Base-by-base conservation (phyloP, 129 eudicot genomes). In the Artemisia argyi region DNA sequence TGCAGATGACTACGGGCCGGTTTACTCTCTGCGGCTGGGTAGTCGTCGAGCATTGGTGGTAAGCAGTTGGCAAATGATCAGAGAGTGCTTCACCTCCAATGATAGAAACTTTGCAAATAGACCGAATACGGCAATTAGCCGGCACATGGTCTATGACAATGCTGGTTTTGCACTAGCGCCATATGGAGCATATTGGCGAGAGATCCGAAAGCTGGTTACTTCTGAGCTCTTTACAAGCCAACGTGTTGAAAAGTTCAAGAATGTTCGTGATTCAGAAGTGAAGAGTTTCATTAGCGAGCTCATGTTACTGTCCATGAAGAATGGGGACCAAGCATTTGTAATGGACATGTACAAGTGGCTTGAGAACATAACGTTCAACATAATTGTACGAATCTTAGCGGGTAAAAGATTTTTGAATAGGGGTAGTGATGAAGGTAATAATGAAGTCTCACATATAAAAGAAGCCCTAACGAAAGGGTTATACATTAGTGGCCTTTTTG, bases 121-220 rank as follows among this genome's bases (percentile, higher is more conserved):
- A 54, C 86, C 90, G 0, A 30, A 9, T 62, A 46, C 64, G 78
- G 86, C 86, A 7, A 39, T 79, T 15, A 68, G 72, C 53, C 74
- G 73, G 55, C 74, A 75, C 78, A 30, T 85, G 39, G 80, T 81
- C 61, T 79, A 85, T 19, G 60, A 67, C 47, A 15, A 61, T 18
- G 84, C 84, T 10, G 50, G 44, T 16, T 85, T 85, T 51, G 79
- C 78, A 3, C 24, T 79, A 9, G 74, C 90, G 11, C 82, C 82
- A 28, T 82, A 85, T 12, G 90, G 90, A 59, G 74, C 83, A 6
- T 85, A 79, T 22, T 85, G 86, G 86, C 82, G 85, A 7, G 78
- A 82, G 16, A 48, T 85, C 13, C 74, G 86, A 22, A 85, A 76
- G 49, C 15, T 85, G 77, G 83, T 77, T 61, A 82, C 84, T 35